Evolutionary conservation across 768 basidiomycete genomes (phyloP), one percentile per base, ranked within the genome.

Genomic region (Termitomyces titanicus): DNA sequence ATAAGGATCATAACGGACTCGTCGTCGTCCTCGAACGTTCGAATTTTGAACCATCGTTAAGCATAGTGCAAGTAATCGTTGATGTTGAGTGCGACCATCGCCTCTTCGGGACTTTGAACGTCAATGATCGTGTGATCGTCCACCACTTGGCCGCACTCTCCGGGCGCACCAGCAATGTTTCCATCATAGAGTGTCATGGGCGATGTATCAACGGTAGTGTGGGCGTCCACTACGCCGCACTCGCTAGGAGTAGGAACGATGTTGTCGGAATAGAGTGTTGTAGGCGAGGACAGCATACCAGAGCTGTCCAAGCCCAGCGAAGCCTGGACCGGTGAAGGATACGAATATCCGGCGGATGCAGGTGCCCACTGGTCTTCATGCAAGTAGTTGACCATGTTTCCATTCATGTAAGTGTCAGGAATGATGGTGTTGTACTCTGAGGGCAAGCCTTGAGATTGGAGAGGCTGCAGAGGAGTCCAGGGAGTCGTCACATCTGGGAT

Each of bases 61-160:
- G 54, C 62, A 24, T 59, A 54, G 34, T 62, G 58, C 39, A 67
- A 64, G 54, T 67, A 62, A 17, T 68, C 66, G 43, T 67, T 65
- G 27, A 62, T 56, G 51, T 70, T 67, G 61, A 68, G 68, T 20
- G 62, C 50, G 42, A 63, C 66, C 44, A 68, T 54, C 55, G 61
- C 62, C 24, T 68, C 67, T 17, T 66, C 55, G 39, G 50, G 56
- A 34, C 44, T 42, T 24, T 61, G 47, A 25, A 11, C 37, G n/a
- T 38, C 48, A 15, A 49, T 61, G 12, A 49, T 25, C 1, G 25
- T 37, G 15, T 38, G 31, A n/a, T 39, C 17, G 17, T 56, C 39
- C 37, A 61, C 35, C 12, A 27, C 54, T n/a, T n/a, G n/a, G 13
- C 33, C 38, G 44, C 47, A 56, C 37, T 59, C 58, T 22, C 42